Conservation (phyloP, 148 eudicot species). For the Fagopyrum esculentum region DNA sequence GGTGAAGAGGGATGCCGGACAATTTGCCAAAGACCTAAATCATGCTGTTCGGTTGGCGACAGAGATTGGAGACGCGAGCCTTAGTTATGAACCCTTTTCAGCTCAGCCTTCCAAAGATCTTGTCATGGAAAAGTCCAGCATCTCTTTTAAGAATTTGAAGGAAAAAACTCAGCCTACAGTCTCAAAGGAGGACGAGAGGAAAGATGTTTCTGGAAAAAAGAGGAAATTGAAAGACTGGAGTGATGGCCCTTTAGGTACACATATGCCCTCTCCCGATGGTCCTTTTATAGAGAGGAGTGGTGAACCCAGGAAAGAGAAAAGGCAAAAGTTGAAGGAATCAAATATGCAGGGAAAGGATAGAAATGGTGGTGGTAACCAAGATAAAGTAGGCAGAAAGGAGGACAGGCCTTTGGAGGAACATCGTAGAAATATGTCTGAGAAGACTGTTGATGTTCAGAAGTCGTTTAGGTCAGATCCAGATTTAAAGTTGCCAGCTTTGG, state of each 20-base stretch:
- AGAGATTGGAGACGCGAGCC: slow-evolving; percentile 14
- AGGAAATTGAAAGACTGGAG: slow-evolving; percentile 29
- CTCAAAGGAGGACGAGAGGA: slow-evolving; percentile 13
- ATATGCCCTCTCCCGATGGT: not conserved
- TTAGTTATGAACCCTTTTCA: slow-evolving; percentile 15
- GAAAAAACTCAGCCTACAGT: slow-evolving; percentile 10
- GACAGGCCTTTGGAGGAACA: slow-evolving; percentile 10
- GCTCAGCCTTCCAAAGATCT: slow-evolving; percentile 17
- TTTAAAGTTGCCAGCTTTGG: slow-evolving; percentile 23
- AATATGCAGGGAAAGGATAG: slow-evolving; percentile 17
- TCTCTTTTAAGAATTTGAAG: slow-evolving; percentile 19
- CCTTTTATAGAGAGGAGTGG: slow-evolving; percentile 12
- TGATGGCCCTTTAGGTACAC: slow-evolving; percentile 4
- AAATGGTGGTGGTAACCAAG: slow-evolving; percentile 6
- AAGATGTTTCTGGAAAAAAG: slow-evolving; percentile 25
- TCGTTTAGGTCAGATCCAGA: slow-evolving; percentile 24
- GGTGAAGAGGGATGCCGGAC: slow-evolving; percentile 20
- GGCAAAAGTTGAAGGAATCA: slow-evolving; percentile 16
- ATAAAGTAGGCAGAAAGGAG: slow-evolving; percentile 18
- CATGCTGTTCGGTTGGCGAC: slow-evolving; percentile 8
- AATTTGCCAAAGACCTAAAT: slow-evolving; percentile 11
- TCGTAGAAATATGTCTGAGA: slow-evolving; percentile 17
- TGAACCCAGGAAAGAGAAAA: slow-evolving; percentile 17
- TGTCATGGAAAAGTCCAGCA: slow-evolving; percentile 6
- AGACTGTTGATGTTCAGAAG: slow-evolving; percentile 19